Percentiles rank a stretch among this genome's conserved stretches.
Conservation (phyloP, 345 rosid species). For the Corchorus capsularis region DNA sequence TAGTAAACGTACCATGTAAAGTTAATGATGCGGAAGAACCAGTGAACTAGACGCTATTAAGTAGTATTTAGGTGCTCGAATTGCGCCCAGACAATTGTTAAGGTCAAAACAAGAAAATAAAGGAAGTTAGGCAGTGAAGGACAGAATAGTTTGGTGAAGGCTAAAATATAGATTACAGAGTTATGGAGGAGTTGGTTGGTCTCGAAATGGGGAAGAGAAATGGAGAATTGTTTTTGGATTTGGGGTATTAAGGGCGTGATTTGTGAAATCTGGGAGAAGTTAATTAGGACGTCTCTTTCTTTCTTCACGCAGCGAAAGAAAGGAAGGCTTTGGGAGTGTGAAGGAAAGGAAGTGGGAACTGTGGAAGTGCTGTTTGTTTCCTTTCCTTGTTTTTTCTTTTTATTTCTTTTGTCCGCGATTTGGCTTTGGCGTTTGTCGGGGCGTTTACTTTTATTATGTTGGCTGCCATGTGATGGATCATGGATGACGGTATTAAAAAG, state of each 20-base stretch:
- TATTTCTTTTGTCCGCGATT: background rate
- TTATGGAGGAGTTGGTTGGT: background rate
- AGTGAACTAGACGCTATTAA: background rate
- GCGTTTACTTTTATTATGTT: background rate
- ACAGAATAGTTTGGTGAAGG: constrained; percentile 10
- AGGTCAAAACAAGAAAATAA: background rate
- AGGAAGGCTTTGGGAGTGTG: background rate
- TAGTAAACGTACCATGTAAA: background rate
- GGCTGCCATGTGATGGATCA: constrained; percentile 1
- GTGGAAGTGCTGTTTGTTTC: no score
- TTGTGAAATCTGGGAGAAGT: background rate
- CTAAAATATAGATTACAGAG: background rate
- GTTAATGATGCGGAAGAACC: background rate
- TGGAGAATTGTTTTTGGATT: background rate
- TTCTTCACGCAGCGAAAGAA: background rate
- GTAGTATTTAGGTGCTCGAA: background rate
- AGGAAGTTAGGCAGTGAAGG: constrained; percentile 3
- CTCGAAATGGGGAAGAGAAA: background rate
- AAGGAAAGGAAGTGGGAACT: background rate
- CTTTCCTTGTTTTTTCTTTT: background rate
- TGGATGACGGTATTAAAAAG: background rate
- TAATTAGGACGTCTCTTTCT: background rate
- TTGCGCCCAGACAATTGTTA: background rate
- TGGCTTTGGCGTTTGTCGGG: background rate
- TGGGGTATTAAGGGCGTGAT: background rate